A percentile compares a stretch with the other conserved stretches of the same genome.
phyloP scores from a whole-genome alignment of 2,329 filamentous ascomycete species.

The Ilyonectria destructans region DNA sequence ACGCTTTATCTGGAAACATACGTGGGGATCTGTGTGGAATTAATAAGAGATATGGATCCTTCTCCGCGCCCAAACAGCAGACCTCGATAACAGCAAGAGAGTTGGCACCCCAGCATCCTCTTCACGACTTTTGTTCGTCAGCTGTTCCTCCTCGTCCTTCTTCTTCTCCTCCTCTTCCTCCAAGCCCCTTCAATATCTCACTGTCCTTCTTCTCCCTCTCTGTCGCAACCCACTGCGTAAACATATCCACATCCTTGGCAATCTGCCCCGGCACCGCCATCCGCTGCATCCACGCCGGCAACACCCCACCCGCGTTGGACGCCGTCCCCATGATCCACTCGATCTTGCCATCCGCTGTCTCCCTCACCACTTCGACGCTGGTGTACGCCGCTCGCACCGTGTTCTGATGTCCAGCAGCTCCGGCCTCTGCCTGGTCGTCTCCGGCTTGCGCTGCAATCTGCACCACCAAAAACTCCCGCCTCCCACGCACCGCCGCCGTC shows the following conservation, averaged over 20 bases:
- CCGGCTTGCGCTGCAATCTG: constrained; percentile 65
- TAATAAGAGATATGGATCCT: not conserved
- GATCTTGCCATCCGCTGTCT: constrained; percentile 61
- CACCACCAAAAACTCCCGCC: constrained; percentile 69
- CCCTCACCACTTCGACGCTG: constrained; percentile 75
- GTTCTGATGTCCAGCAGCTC: constrained; percentile 62
- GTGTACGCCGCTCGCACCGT: constrained; percentile 74
- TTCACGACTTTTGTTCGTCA: not conserved
- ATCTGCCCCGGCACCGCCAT: constrained; percentile 74
- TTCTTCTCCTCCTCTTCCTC: constrained; percentile 24
- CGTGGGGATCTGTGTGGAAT: too few species aligned
- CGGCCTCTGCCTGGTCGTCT: constrained; percentile 57
- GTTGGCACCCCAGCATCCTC: not conserved
- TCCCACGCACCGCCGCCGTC: constrained; percentile 61
- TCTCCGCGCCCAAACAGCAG: not conserved
- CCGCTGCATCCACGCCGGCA: constrained; percentile 79
- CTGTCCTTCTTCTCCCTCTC: constrained; percentile 56
- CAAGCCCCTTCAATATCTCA: constrained; percentile 31
- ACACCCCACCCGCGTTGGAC: constrained; percentile 77
- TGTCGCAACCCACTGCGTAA: constrained; percentile 73
- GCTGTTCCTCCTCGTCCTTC: not conserved
- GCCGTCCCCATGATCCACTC: constrained; percentile 87
- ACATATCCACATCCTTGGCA: constrained; percentile 80
- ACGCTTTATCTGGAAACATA: not conserved
- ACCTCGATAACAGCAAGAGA: not conserved